Conservation (phyloP, 78 protist species). For the Pigoraptor vietnamica region DNA sequence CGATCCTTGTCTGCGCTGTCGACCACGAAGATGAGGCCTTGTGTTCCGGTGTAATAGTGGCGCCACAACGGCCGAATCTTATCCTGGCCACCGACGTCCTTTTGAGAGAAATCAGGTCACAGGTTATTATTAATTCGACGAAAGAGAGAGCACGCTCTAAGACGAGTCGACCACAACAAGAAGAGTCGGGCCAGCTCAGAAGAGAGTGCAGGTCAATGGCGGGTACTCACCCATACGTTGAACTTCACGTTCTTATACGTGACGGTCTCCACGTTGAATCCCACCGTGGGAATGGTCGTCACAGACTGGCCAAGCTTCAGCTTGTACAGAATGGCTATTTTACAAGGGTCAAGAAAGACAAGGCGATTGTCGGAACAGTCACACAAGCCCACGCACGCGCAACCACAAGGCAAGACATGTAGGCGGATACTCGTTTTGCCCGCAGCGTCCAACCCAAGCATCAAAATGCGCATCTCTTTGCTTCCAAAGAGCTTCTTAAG, state of each 20-base stretch:
- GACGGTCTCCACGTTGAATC: conserved; percentile 78
- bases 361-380: too few species aligned
- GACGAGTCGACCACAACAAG: background rate
- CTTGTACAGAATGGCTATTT: conserved; percentile 33
- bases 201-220: conserved; percentile 18
- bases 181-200: conserved; percentile 25
- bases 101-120: too few species aligned
- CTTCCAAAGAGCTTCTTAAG: conserved; percentile 49
- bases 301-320: conserved; percentile 46
- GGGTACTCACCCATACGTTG: conserved; percentile 61
- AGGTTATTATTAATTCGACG: too few species aligned
- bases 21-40: conserved; percentile 92
- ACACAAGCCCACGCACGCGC: too few species aligned
- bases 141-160: background rate
- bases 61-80: conserved; percentile 89
- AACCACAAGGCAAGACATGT: background rate
- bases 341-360: background rate
- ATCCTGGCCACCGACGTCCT: conserved; percentile 91
- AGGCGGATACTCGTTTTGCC: conserved; percentile 30
- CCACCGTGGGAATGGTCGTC: conserved; percentile 62
- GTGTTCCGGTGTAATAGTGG: conserved; percentile 84
- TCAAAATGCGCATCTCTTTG: conserved; percentile 87
- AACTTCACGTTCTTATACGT: conserved; percentile 66
- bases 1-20: conserved; percentile 87
- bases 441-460: conserved; percentile 49